Percentiles rank a stretch among this genome's conserved stretches.
Evolutionary conservation across 2,329 filamentous ascomycete genomes (phyloP).

Genomic region (Fusarium fracticaudum): DNA sequence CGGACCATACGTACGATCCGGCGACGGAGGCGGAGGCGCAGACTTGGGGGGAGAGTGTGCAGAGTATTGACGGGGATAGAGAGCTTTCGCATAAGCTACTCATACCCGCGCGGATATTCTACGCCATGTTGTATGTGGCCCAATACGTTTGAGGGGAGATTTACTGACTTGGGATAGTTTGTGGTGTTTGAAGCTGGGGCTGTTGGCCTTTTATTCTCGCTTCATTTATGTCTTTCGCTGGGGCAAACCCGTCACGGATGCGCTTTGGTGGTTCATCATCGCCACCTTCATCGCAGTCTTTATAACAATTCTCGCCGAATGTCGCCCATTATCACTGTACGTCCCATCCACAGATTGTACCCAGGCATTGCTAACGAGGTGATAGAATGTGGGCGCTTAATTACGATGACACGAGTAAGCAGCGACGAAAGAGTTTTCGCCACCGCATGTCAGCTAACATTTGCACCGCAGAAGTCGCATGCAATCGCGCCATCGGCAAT

Average conservation of each 20-base stretch:
- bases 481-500: conserved; percentile 42
- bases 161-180: conserved; percentile 36
- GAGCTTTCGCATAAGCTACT: conserved; percentile 42
- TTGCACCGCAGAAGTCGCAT: conserved; percentile 8
- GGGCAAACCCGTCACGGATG: conserved; percentile 35
- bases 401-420: conserved; percentile 17
- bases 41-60: conserved; percentile 16
- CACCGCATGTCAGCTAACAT: conserved; percentile 4
- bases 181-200: conserved; percentile 45
- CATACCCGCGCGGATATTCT: conserved; percentile 43
- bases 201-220: conserved; percentile 45
- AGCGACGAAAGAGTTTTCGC: not conserved
- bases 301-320: conserved; percentile 42
- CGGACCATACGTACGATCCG: conserved; percentile 37
- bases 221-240: conserved; percentile 41
- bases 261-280: conserved; percentile 43
- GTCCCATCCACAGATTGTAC: not conserved
- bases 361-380: not conserved
- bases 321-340: conserved; percentile 40
- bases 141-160: fast-evolving
- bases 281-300: conserved; percentile 42
- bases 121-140: conserved; percentile 43
- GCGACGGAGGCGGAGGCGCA: conserved; percentile 35
- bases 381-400: conserved; percentile 31
- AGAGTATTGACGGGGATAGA: conserved; percentile 30